phyloP scores from a whole-genome alignment of 768 basidiomycete genomes.

The Scleroderma bovista region DNA sequence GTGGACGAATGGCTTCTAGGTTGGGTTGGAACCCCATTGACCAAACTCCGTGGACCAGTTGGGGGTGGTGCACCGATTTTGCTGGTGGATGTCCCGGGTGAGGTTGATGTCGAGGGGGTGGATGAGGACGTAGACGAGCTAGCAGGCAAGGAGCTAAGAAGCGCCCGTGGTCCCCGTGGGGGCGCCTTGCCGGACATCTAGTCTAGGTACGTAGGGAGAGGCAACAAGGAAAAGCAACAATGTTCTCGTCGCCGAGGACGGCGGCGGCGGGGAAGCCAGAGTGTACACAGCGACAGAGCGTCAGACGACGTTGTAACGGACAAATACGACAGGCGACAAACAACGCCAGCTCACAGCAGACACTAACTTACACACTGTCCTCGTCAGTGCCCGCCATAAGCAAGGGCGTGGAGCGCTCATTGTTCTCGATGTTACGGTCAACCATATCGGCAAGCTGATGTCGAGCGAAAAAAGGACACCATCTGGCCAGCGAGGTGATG shows the following conservation, averaged over 20 bases:
- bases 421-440: too few relatives aligned
- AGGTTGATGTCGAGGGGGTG: slow-evolving; percentile 30
- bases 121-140: slow-evolving; percentile 26
- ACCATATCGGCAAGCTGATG: too few relatives aligned
- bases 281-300: slow-evolving; percentile 4
- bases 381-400: too few relatives aligned
- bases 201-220: background rate
- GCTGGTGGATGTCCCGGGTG: slow-evolving; percentile 24
- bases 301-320: background rate
- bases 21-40: slow-evolving; percentile 31
- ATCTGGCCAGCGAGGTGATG: too few relatives aligned
- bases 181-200: slow-evolving; percentile 76
- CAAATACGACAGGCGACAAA: slow-evolving; percentile 5
- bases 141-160: slow-evolving; percentile 43
- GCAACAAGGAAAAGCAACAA: background rate
- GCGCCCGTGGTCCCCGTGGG: slow-evolving; percentile 67
- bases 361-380: too few relatives aligned
- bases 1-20: slow-evolving; percentile 22
- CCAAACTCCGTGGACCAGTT: slow-evolving; percentile 60
- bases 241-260: slow-evolving; percentile 20
- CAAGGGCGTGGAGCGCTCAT: too few relatives aligned
- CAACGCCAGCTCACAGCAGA: background rate
- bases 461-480: too few relatives aligned
- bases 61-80: slow-evolving; percentile 54
- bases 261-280: slow-evolving; percentile 14